These are phyloP conservation scores for Eutrema japonicum DNA, from an alignment of 345 rosid species.

Conservation along the genomic window DNA sequence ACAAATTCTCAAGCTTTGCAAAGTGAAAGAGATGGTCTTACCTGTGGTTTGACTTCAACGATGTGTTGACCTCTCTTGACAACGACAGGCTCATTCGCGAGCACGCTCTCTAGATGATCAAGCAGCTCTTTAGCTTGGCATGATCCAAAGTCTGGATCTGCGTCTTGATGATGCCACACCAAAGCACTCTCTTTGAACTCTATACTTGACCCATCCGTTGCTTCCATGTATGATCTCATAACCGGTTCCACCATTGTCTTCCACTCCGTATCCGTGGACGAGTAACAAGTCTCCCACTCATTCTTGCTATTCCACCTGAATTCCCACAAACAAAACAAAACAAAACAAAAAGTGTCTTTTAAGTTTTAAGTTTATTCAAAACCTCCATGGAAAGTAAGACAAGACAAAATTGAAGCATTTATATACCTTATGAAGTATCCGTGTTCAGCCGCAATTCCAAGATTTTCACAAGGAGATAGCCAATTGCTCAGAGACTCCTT, in stretches of 20 bases:
- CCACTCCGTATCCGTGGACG: conserved; percentile 52
- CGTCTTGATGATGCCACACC: conserved; percentile 70
- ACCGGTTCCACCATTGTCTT: conserved; percentile 54
- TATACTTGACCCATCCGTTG: conserved; percentile 65
- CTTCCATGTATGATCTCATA: conserved; percentile 55
- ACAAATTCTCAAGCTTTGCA: not conserved
- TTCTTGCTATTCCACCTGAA: conserved; percentile 52
- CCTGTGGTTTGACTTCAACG: conserved; percentile 68
- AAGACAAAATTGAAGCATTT: not conserved
- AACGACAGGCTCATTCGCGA: conserved; percentile 62
- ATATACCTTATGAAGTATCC: conserved; percentile 53
- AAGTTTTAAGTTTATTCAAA: not conserved
- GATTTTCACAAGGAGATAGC: conserved; percentile 48
- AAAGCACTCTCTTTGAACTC: conserved; percentile 65
- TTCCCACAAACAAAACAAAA: not conserved
- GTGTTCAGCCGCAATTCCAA: conserved; percentile 56
- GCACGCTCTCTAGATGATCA: conserved; percentile 64
- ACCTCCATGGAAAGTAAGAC: not conserved
- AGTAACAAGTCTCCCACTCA: conserved; percentile 57
- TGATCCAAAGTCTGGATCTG: conserved; percentile 62
- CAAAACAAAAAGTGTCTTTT: not conserved
- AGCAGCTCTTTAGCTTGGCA: conserved; percentile 64
- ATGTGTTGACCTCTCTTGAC: conserved; percentile 61
- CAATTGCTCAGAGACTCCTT: conserved; percentile 42
- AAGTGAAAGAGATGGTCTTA: conserved; percentile 7